These are phyloP conservation scores for Parsonsia alboflavescens DNA, from an alignment of 257 asterid species.

Conservation along the genomic window DNA sequence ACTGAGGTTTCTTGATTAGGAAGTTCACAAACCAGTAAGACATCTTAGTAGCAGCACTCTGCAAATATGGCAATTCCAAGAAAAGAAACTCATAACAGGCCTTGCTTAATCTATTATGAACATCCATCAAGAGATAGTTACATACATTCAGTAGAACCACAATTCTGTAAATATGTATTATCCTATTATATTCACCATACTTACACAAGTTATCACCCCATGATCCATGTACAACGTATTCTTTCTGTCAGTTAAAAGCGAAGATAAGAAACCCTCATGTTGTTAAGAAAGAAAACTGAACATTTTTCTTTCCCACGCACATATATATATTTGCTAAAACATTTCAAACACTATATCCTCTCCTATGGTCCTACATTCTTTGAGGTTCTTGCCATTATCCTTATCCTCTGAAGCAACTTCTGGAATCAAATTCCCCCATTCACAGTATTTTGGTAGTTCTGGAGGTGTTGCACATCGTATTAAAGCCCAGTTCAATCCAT, in stretches of 20 bases:
- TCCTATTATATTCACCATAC: not conserved
- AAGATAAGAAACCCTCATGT: conserved; percentile 14
- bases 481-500: conserved; percentile 78
- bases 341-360: conserved; percentile 39
- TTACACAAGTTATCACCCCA: conserved; percentile 7
- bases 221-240: conserved; percentile 9
- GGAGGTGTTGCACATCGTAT: conserved; percentile 73
- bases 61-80: not conserved
- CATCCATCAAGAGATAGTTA: not conserved
- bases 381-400: conserved; percentile 23
- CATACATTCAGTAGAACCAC: not conserved
- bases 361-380: conserved; percentile 25
- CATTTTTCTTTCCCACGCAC: conserved; percentile 10
- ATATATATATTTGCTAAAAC: conserved; percentile 30
- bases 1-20: not conserved
- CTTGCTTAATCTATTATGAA: not conserved
- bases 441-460: conserved; percentile 53
- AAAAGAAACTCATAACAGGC: not conserved
- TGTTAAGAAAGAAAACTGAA: conserved; percentile 7
- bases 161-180: conserved; percentile 1
- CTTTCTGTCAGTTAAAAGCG: conserved; percentile 6
- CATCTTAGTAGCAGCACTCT: not conserved
- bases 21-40: not conserved
- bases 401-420: conserved; percentile 20
- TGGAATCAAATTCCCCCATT: conserved; percentile 28